phyloP scores from a whole-genome alignment of 306 rosid genomes.

The Sechiopsis laciniata region DNA sequence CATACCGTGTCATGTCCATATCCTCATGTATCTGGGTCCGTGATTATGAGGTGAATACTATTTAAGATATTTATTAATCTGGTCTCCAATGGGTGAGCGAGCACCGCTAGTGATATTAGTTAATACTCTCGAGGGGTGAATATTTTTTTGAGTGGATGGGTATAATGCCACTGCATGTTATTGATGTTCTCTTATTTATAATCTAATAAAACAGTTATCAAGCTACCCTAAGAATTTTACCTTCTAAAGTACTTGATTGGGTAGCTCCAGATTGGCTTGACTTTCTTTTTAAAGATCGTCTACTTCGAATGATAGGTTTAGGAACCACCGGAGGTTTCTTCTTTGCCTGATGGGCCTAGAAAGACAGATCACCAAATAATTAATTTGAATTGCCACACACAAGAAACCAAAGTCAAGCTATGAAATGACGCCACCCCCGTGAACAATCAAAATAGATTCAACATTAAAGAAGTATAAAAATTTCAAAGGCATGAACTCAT shows the following conservation, averaged over 20 bases:
- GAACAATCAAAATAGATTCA: not conserved
- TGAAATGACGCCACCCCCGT: not conserved
- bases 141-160: too few species aligned
- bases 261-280: conserved; percentile 47
- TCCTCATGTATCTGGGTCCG: too few species aligned
- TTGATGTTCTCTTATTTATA: too few species aligned
- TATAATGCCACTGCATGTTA: too few species aligned
- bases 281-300: conserved; percentile 57
- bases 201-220: too few species aligned
- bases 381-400: not conserved
- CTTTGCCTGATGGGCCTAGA: conserved; percentile 46
- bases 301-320: conserved; percentile 47
- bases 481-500: not conserved
- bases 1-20: too few species aligned
- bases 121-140: too few species aligned
- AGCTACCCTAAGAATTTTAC: conserved; percentile 26
- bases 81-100: too few species aligned
- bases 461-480: not conserved
- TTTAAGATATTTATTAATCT: too few species aligned
- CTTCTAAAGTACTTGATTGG: conserved; percentile 44
- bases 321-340: conserved; percentile 43
- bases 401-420: not conserved
- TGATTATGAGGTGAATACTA: too few species aligned
- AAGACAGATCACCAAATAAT: conserved; percentile 15
- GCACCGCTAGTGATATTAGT: too few species aligned